Conservation (phyloP, 805 yeast genomes). For the Soucietia sequanensis region DNA sequence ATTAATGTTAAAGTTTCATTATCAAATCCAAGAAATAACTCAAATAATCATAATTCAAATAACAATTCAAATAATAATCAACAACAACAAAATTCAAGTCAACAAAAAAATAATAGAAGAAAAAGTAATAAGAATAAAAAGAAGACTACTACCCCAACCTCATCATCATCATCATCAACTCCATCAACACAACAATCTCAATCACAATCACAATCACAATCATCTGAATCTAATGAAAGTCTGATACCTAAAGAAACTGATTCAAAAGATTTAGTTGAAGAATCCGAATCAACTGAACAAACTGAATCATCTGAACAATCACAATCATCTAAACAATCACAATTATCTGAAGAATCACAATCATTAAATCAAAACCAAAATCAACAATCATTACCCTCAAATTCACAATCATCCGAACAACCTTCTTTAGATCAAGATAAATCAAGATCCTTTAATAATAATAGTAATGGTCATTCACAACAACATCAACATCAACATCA, state of each 20-base stretch:
- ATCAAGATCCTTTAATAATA: conserved; percentile 8
- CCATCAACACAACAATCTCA: conserved; percentile 2
- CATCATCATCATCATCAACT: conserved; percentile 7
- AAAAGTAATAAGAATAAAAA: conserved; percentile 4
- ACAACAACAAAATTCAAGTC: too few species aligned
- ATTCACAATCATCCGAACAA: conserved; percentile 1
- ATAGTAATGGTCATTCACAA: neutral
- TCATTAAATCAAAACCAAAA: neutral
- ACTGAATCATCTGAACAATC: too few species aligned
- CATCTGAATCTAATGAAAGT: conserved; percentile 3
- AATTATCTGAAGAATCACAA: too few species aligned
- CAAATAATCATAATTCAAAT: conserved; percentile 19
- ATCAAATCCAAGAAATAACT: conserved; percentile 31
- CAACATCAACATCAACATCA: conserved; percentile 5
- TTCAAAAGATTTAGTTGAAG: conserved; percentile 3
- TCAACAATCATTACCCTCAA: neutral
- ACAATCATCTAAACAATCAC: too few species aligned
- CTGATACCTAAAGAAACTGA: neutral
- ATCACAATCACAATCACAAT: neutral
- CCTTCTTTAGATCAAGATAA: conserved; percentile 12
- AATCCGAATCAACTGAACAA: neutral
- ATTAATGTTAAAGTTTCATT: conserved; percentile 41
- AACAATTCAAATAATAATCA: conserved; percentile 28
- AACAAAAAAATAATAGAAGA: conserved; percentile 11
- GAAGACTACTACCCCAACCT: conserved; percentile 5